Conservation (phyloP, 2,329 filamentous ascomycete genomes). For the Xylaria sp. region DNA sequence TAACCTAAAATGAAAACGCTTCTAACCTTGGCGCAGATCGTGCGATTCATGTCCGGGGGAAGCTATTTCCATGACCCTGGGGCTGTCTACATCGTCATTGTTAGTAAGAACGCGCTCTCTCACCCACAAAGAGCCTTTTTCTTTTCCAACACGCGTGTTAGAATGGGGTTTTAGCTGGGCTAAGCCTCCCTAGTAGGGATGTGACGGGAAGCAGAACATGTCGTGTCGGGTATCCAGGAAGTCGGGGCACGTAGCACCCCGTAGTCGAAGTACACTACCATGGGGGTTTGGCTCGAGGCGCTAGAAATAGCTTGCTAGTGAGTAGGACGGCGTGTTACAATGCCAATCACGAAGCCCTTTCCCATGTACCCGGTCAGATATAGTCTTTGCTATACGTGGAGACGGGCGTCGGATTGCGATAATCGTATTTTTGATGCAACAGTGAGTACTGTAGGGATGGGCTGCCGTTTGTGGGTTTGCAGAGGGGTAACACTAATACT, state of each 20-base stretch:
- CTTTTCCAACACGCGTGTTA: not conserved
- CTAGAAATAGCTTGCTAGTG: not conserved
- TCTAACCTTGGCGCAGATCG: conserved; percentile 9
- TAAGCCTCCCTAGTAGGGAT: not conserved
- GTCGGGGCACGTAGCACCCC: not conserved
- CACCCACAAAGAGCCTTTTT: not conserved
- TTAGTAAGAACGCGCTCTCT: conserved; percentile 7
- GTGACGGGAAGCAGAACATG: not conserved
- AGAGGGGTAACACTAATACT: not conserved
- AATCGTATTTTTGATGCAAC: not conserved
- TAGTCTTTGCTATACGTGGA: not conserved
- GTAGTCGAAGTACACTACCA: not conserved
- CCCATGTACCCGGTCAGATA: not conserved
- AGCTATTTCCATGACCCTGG: not conserved
- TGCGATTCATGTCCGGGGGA: conserved; percentile 9
- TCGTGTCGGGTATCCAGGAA: not conserved
- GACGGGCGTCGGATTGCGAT: not conserved
- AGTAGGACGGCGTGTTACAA: not conserved
- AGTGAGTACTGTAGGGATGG: not conserved
- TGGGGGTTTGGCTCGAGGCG: not conserved
- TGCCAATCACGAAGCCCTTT: not conserved
- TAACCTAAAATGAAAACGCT: not conserved
- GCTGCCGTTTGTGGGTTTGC: not conserved
- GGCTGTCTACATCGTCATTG: conserved; percentile 5
- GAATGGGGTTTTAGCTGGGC: not conserved